Percentiles rank a stretch among this genome's conserved stretches.
These are phyloP conservation scores for Amylocarpus encephaloides DNA, from an alignment of 2,329 filamentous ascomycete genomes.

Conservation along the genomic window DNA sequence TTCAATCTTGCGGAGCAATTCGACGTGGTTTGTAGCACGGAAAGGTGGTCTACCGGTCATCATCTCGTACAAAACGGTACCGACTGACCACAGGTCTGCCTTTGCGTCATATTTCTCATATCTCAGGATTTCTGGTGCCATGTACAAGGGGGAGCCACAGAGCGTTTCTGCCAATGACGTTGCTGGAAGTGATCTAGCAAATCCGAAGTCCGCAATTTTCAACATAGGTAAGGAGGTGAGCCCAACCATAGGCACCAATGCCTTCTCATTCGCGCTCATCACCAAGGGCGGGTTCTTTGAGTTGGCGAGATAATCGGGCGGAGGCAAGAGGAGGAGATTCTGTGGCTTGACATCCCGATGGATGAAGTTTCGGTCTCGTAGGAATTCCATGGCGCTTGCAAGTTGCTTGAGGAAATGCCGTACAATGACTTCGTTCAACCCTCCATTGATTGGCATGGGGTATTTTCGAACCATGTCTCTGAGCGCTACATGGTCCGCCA, in stretches of 20 bases:
- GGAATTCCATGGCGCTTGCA: conserved; percentile 81
- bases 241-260: conserved; percentile 73
- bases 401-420: conserved; percentile 96
- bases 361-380: conserved; percentile 78
- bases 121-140: conserved; percentile 94
- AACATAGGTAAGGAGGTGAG: conserved; percentile 85
- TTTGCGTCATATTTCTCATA: conserved; percentile 98
- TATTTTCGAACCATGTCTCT: conserved; percentile 91
- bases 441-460: conserved; percentile 72
- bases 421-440: conserved; percentile 93
- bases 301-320: conserved; percentile 61
- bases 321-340: conserved; percentile 85
- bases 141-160: conserved; percentile 94
- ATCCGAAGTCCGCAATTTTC: conserved; percentile 98
- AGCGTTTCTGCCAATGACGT: conserved; percentile 93
- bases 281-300: conserved; percentile 60
- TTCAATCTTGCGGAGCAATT: conserved; percentile 87
- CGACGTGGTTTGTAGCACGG: conserved; percentile 87
- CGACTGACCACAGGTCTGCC: conserved; percentile 95
- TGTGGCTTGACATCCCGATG: conserved; percentile 98
- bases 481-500: conserved; percentile 73
- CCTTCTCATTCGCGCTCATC: conserved; percentile 70
- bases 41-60: conserved; percentile 85
- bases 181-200: conserved; percentile 82
- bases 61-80: conserved; percentile 95